Conservation (phyloP, 768 basidiomycete genomes). For the Nidula microcarpa region DNA sequence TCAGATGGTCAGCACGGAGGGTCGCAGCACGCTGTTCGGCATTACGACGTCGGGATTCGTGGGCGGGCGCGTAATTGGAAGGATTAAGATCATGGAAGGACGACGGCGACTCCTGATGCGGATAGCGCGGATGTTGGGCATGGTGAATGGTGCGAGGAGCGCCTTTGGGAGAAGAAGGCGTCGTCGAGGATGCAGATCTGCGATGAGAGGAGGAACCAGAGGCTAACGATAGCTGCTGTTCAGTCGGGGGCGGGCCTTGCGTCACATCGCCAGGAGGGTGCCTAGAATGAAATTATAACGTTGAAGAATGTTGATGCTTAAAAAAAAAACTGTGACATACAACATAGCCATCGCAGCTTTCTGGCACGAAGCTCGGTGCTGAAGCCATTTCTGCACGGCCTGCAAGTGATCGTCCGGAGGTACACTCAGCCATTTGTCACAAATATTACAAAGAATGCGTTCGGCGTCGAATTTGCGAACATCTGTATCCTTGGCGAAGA, state of each 20-base stretch:
- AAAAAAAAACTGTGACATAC: background rate
- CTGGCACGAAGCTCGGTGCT: constrained; percentile 57
- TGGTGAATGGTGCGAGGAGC: constrained; percentile 5
- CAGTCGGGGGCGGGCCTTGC: constrained; percentile 3
- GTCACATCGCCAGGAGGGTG: constrained; percentile 3
- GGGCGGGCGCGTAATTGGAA: constrained; percentile 48
- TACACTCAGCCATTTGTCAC: constrained; percentile 65
- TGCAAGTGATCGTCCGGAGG: constrained; percentile 55
- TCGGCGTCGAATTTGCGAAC: constrained; percentile 76
- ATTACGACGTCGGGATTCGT: constrained; percentile 70
- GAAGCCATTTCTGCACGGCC: constrained; percentile 64
- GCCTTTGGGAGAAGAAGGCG: constrained; percentile 7
- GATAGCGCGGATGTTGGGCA: constrained; percentile 4
- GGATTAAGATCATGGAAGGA: constrained; percentile 60
- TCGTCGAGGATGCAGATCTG: constrained; percentile 3
- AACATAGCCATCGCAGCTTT: constrained; percentile 17
- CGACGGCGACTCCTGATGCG: constrained; percentile 16
- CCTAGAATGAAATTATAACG: background rate
- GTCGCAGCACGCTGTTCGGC: constrained; percentile 78
- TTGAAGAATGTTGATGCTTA: background rate
- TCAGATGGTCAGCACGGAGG: constrained; percentile 60
- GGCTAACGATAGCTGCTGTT: constrained; percentile 6
- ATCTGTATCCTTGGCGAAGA: constrained; percentile 62
- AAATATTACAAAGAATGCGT: constrained; percentile 64
- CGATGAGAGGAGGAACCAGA: constrained; percentile 2